Percentiles rank a stretch among this genome's conserved stretches.
phyloP scores from a whole-genome alignment of 202 grass and related monocot genomes.

The Elaeis oleifera region DNA sequence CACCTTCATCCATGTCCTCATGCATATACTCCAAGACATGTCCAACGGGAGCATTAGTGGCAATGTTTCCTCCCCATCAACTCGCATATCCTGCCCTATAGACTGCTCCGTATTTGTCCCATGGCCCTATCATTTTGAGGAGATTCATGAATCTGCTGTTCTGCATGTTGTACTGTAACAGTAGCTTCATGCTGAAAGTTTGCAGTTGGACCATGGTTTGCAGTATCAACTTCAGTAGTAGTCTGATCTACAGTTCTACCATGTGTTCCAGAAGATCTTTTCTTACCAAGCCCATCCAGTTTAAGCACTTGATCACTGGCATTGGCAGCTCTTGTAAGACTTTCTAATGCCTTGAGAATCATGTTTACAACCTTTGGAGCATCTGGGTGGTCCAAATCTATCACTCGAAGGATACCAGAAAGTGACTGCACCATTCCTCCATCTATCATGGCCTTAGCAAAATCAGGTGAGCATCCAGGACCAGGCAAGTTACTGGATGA shows the following conservation, averaged over 20 bases:
- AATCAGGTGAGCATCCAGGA: slow-evolving; percentile 61
- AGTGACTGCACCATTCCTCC: slow-evolving; percentile 65
- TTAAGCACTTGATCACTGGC: slow-evolving; percentile 45
- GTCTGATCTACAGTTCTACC: slow-evolving; percentile 31
- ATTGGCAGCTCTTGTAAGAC: slow-evolving; percentile 61
- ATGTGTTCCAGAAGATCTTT: slow-evolving; percentile 13
- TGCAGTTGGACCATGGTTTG: slow-evolving; percentile 27
- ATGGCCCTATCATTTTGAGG: slow-evolving; percentile 24
- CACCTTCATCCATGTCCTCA: slow-evolving; percentile 37
- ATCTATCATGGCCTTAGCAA: slow-evolving; percentile 79
- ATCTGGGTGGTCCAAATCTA: slow-evolving; percentile 73
- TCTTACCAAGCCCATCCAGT: slow-evolving; percentile 39
- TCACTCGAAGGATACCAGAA: slow-evolving; percentile 56
- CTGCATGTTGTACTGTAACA: slow-evolving; percentile 11
- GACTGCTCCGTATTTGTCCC: slow-evolving; percentile 7
- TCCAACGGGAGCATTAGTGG: slow-evolving; percentile 11
- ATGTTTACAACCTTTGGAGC: slow-evolving; percentile 56
- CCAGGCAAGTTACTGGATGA: slow-evolving; percentile 48
- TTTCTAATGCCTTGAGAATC: slow-evolving; percentile 61
- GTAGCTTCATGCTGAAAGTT: slow-evolving; percentile 13
- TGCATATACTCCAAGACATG: slow-evolving; percentile 27
- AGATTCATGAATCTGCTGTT: slow-evolving; percentile 21
- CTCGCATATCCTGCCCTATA: slow-evolving; percentile 24
- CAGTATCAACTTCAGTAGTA: slow-evolving; percentile 23
- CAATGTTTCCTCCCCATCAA: slow-evolving; percentile 20